Evolutionary conservation across 2,329 filamentous ascomycete species (phyloP).

Genomic region (Cercospora sesami): DNA sequence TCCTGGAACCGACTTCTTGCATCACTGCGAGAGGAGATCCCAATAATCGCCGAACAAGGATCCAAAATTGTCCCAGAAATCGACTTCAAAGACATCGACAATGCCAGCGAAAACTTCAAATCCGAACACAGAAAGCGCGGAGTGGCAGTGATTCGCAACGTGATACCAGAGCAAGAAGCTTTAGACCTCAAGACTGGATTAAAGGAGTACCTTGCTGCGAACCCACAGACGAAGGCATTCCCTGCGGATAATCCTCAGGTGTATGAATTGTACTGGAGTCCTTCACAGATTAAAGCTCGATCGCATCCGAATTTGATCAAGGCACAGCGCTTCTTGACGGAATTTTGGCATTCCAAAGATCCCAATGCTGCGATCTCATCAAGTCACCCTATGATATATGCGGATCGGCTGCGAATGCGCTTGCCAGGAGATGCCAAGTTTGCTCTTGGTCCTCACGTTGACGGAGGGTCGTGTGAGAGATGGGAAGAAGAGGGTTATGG

Average conservation of each 20-base stretch:
- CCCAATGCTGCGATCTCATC: conserved; percentile 46
- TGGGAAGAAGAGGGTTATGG: conserved; percentile 63
- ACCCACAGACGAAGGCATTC: conserved; percentile 51
- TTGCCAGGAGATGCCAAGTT: conserved; percentile 56
- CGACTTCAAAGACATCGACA: conserved; percentile 47
- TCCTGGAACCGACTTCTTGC: conserved; percentile 52
- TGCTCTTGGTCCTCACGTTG: conserved; percentile 58
- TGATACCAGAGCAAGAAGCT: conserved; percentile 47
- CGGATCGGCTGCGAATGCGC: conserved; percentile 54
- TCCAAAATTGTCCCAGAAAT: conserved; percentile 50
- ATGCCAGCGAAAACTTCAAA: conserved; percentile 57
- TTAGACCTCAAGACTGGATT: conserved; percentile 49
- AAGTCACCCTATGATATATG: conserved; percentile 51
- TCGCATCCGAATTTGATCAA: conserved; percentile 50
- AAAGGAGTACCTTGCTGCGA: conserved; percentile 47
- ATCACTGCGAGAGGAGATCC: conserved; percentile 47
- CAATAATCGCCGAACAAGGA: conserved; percentile 45
- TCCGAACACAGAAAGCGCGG: conserved; percentile 59
- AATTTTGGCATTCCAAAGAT: conserved; percentile 51
- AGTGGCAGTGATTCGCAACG: conserved; percentile 50
- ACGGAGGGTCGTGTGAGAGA: conserved; percentile 53
- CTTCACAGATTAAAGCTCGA: conserved; percentile 49
- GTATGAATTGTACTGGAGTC: conserved; percentile 54
- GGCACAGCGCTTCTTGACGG: conserved; percentile 51
- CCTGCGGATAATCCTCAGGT: conserved; percentile 52